A percentile compares a stretch with the other conserved stretches of the same genome.
Conservation (phyloP, 2,329 filamentous ascomycete genomes). For the Colletotrichum shisoi region DNA sequence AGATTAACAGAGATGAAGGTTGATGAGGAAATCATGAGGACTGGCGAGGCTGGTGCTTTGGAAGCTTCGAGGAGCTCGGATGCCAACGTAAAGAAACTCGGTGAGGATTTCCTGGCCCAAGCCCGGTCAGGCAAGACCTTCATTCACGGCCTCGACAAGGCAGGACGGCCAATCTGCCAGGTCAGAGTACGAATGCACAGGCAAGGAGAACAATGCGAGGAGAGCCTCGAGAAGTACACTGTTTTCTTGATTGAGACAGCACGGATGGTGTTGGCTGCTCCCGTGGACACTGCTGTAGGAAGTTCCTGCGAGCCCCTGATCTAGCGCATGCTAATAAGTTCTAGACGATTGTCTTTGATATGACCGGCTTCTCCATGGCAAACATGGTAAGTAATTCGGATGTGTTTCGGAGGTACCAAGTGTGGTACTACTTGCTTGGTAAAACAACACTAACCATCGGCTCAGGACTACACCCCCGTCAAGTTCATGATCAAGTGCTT, state of each 20-base stretch:
- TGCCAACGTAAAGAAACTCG: slow-evolving; percentile 68
- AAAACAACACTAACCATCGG: slow-evolving; percentile 39
- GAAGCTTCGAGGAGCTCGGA: slow-evolving; percentile 66
- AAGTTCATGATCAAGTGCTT: slow-evolving; percentile 99
- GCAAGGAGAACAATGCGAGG: slow-evolving; percentile 81
- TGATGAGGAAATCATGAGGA: slow-evolving; percentile 84
- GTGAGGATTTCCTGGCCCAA: slow-evolving; percentile 81
- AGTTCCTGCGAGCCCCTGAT: slow-evolving; percentile 41
- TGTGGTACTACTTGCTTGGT: background rate
- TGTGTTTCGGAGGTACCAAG: no score
- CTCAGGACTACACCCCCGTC: slow-evolving; percentile 86
- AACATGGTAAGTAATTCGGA: slow-evolving; percentile 75
- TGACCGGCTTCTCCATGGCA: slow-evolving; percentile 90
- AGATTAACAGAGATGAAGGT: slow-evolving; percentile 82
- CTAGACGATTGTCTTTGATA: slow-evolving; percentile 91
- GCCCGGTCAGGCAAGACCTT: slow-evolving; percentile 92
- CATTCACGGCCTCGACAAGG: slow-evolving; percentile 84
- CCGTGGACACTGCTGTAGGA: slow-evolving; percentile 89
- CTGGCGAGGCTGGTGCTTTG: slow-evolving; percentile 74
- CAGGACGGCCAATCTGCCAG: slow-evolving; percentile 84
- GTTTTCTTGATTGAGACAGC: slow-evolving; percentile 94
- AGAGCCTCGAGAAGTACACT: slow-evolving; percentile 85
- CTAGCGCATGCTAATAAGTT: slow-evolving; percentile 9
- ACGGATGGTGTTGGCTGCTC: slow-evolving; percentile 79
- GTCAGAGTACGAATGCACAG: slow-evolving; percentile 84